phyloP scores from a whole-genome alignment of 495 filamentous ascomycete genomes.

The Parathielavia appendiculata region DNA sequence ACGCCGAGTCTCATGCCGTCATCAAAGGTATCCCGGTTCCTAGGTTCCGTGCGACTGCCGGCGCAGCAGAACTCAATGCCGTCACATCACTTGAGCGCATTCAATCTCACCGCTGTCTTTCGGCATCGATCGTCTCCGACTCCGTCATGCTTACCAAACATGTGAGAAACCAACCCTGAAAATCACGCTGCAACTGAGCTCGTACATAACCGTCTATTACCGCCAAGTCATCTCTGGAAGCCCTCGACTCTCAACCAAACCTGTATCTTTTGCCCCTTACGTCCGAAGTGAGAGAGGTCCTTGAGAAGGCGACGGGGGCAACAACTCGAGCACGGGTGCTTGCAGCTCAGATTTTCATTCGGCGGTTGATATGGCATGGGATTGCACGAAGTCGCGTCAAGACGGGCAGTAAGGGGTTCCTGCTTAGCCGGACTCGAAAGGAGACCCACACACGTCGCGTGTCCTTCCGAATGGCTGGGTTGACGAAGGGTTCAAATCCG shows the following conservation, averaged over 20 bases:
- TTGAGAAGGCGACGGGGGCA: neutral
- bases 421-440: neutral
- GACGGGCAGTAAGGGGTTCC: neutral
- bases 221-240: neutral
- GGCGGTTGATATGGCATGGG: neutral
- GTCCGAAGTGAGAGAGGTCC: neutral
- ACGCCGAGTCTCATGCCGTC: neutral
- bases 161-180: neutral
- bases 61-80: neutral
- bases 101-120: constrained; percentile 1
- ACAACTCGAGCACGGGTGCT: neutral
- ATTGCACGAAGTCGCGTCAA: neutral
- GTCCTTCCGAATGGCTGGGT: neutral
- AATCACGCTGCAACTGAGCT: neutral
- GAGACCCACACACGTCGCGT: neutral
- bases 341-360: neutral
- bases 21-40: constrained; percentile 3
- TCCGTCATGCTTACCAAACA: neutral
- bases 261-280: neutral
- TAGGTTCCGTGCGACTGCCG: neutral
- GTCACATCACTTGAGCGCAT: neutral
- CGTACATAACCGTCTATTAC: neutral
- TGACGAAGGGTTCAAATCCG: too few relatives aligned
- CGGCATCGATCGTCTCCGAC: neutral
- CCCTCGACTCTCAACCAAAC: neutral